Evolutionary conservation across 2,329 filamentous ascomycete genomes (phyloP).

Genomic region (Blastomyces emzantsi): DNA sequence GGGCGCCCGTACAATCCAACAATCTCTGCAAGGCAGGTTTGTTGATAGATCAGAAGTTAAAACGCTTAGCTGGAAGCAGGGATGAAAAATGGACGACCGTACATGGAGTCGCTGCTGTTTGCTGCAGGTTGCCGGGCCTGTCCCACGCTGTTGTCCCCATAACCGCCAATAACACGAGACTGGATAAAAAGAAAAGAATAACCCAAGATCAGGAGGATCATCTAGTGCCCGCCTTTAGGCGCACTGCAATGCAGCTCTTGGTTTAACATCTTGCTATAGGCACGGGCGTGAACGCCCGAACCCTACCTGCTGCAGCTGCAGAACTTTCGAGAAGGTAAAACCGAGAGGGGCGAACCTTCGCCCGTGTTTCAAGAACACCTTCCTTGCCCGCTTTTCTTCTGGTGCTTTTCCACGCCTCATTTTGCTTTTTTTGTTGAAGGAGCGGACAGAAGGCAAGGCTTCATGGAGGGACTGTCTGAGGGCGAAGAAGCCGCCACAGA

Average conservation of each 20-base stretch:
- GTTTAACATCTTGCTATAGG: background rate
- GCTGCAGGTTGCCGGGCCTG: background rate
- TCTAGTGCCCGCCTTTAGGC: background rate
- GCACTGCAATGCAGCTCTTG: background rate
- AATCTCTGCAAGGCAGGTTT: background rate
- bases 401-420: background rate
- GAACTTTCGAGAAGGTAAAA: slow-evolving; percentile 1
- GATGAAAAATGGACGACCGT: background rate
- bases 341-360: background rate
- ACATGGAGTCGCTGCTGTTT: background rate
- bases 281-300: background rate
- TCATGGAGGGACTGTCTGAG: background rate
- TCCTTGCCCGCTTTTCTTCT: background rate
- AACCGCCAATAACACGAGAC: background rate
- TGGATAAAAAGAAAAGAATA: background rate
- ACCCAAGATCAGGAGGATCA: background rate
- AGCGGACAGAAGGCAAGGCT: background rate
- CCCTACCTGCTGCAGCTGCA: background rate
- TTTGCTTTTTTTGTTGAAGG: background rate
- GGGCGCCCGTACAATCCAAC: background rate
- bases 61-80: background rate
- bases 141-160: background rate
- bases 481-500: background rate
- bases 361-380: background rate
- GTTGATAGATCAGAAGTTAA: background rate